Base-by-base conservation (phyloP, 2,329 filamentous ascomycete genomes). In the Cercospora citrullina region DNA sequence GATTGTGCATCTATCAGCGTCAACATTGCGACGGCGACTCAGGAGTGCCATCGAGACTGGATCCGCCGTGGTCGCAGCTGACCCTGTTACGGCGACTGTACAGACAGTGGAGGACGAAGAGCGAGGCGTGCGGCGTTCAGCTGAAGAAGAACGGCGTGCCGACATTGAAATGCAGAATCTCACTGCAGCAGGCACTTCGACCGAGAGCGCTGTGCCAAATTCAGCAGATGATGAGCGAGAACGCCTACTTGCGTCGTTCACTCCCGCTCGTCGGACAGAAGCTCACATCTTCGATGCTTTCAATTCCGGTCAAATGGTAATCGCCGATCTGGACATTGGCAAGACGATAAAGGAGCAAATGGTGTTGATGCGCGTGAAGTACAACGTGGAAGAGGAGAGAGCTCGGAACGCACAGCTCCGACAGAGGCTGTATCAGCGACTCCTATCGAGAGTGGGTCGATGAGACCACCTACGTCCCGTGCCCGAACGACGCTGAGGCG, bases 41-140 rank as follows among this genome's bases (percentile, higher is more conserved):
- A 84, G 81, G 67, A 79, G 80, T 18, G 57, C 55, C n/a, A 28
- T 68, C 21, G 36, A 57, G 16, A 61, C 57, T n/a, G 59, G 72
- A 77, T 75, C 71, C 45, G 71, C 4, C 48, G 69, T 33, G 36
- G 59, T n/a, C 69, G 69, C 31, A 30, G 36, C 58, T 18, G 63
- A 64, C 2, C 63, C 71, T n/a, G 69, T 71, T n/a, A 55, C 64
- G 5, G 64, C 68, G 9, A 66, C 69, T 4, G 64, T 71, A 21
- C 87, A 89, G 73, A 86, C 87, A 72, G 80, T 86, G 66, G 87
- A 89, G 70, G 80, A 84, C 5, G 87, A 89, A 78, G 87, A 89
- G 76, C 82, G 85, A 31, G 87, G 87, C 1, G 76, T 87, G 3
- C 72, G 83, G 18, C 81, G 81, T 64, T 74, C 73, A 14, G 71